phyloP scores from a whole-genome alignment of 495 filamentous ascomycete species.

The Trichoderma erinaceum region DNA sequence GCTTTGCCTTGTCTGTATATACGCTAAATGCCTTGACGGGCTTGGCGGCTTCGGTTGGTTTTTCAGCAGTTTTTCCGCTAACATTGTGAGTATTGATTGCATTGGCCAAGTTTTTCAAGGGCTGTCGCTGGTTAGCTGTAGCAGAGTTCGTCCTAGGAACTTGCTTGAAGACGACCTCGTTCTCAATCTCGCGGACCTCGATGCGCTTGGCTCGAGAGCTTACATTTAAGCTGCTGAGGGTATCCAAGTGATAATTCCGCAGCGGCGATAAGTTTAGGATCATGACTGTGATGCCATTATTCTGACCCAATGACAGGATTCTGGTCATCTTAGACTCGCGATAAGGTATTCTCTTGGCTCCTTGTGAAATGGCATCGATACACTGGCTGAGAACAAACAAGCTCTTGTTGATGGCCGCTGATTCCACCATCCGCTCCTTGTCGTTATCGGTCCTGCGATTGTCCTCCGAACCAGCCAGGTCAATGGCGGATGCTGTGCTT shows the following conservation, averaged over 20 bases:
- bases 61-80: conserved; percentile 38
- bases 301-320: conserved; percentile 87
- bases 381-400: conserved; percentile 93
- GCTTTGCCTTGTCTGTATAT: conserved; percentile 63
- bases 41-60: conserved; percentile 56
- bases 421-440: conserved; percentile 87
- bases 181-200: conserved; percentile 89
- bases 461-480: conserved; percentile 93
- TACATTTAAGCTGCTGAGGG: conserved; percentile 87
- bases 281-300: conserved; percentile 94
- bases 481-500: conserved; percentile 88
- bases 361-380: conserved; percentile 79
- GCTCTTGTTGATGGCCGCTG: conserved; percentile 97
- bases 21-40: conserved; percentile 76
- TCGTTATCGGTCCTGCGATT: conserved; percentile 92
- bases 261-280: conserved; percentile 87
- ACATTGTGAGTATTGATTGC: conserved; percentile 53
- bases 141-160: conserved; percentile 49
- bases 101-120: conserved; percentile 65
- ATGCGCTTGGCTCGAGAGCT: conserved; percentile 96
- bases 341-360: conserved; percentile 76
- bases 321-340: conserved; percentile 96
- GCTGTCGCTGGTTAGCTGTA: conserved; percentile 58
- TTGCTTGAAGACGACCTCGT: conserved; percentile 78
- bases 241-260: conserved; percentile 86